Base-by-base conservation (phyloP, 1,139 yeast genomes). In the Zhuliangozyma parablackwelliae region DNA sequence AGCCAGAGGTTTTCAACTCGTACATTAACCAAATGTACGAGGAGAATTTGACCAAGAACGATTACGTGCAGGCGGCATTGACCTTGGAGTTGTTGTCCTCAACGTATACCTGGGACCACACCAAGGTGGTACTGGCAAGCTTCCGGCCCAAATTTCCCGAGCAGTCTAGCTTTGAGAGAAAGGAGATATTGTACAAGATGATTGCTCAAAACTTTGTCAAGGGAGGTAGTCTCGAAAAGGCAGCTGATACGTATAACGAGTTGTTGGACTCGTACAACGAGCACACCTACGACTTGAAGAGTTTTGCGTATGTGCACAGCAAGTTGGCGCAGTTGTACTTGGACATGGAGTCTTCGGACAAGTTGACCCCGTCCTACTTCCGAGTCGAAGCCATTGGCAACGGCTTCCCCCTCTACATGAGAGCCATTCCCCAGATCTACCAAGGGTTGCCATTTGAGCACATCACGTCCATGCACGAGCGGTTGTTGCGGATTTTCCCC, bases 381-480 rank as follows among this genome's bases (percentile, higher is more conserved):
- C 75, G 84, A 52, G 89, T 88, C 39, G 75, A 86, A 20, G 86
- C 83, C 50, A 75, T 86, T 57, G 97, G 97, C 12, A 77, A 75
- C 37, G 96, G 96, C 3, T 88, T 88, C 71, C 96, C 96, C 10
- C 68, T 69, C 28, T 76, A 89, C 33, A 72, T 85, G 38, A 70
- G 95, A 53, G 85, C 86, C 35, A 78, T 83, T 51, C 80, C 79
- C 44, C 89, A 82, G 55, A 82, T 88, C 39, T 86, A 82, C 55
- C 95, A 88, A 61, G 96, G 96, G 10, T 69, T 80, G 37, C 90
- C 95, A 23, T 88, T 86, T 62, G 96, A 88, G 55, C 94, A 86
- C 57, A 81, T 88, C 39, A 82, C 89, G 6, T 81, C 94, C 2
- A 83, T 88, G 55, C 90, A 85, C 50, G 88, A 82, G 51, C 71